These are phyloP conservation scores for Saccharomyces kudriavzevii DNA, from an alignment of 805 yeast genomes.

Conservation along the genomic window DNA sequence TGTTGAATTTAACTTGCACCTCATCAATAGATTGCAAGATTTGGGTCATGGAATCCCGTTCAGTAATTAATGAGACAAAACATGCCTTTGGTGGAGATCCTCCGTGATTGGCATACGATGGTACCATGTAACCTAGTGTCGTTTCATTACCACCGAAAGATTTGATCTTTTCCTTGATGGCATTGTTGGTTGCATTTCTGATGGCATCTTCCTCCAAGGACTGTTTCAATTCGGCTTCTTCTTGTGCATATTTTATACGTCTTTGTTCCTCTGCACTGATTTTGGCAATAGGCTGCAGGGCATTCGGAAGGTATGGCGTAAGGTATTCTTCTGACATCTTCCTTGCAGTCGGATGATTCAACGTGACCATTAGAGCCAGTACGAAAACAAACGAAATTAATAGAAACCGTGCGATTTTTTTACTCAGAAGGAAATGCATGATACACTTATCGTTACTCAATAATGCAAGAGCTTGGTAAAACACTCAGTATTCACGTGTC, in stretches of 20 bases:
- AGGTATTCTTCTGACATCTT: background rate
- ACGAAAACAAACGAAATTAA: background rate
- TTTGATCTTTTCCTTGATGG: background rate
- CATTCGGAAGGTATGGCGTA: background rate
- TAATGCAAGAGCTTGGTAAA: background rate
- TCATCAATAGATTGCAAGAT: conserved; percentile 49
- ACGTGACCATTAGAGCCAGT: background rate
- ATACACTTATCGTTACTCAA: background rate
- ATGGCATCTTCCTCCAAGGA: background rate
- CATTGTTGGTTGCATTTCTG: background rate
- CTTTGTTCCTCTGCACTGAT: background rate
- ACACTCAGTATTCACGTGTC: background rate
- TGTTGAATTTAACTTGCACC: conserved; percentile 75
- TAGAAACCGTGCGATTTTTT: background rate
- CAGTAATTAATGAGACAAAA: conserved; percentile 54
- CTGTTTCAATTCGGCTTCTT: background rate
- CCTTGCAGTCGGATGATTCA: background rate
- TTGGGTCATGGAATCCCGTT: conserved; percentile 39
- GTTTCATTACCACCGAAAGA: background rate
- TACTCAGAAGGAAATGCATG: background rate
- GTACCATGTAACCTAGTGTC: background rate
- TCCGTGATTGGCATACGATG: conserved; percentile 18
- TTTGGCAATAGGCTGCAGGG: background rate
- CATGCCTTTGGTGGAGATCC: conserved; percentile 25
- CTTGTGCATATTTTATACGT: background rate